Evolutionary conservation across 805 yeast species (phyloP), one percentile per base, ranked within the genome.

Genomic region (Yarrowia deformans): DNA sequence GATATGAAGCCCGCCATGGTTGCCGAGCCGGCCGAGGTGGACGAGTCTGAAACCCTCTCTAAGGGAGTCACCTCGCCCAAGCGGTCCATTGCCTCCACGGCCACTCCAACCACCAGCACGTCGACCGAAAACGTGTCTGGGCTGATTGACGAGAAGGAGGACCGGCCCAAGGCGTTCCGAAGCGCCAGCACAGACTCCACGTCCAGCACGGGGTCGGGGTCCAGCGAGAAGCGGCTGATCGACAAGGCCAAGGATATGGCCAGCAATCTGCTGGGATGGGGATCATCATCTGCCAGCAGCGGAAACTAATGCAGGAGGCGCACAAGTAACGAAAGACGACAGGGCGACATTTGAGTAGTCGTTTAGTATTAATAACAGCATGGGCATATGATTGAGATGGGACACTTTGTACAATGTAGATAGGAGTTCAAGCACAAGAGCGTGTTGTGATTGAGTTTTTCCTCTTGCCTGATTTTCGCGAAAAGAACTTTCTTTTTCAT

Each of bases 231-330:
- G 16, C 55, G 56, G 48, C 29, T 63, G 37, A 19, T 63, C 18
- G 68, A 63, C 68, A 63, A 63, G 56, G 68, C 68, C 39, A 48
- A 49, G 39, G 48, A 49, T 40, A 63, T 63, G 56, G 68, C 68
- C 37, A 48, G 48, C 23, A 63, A 49, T 23, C 29, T 63, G 18
- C 48, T 34, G 68, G 68, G 68, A 8, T 63, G 68, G 68, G 56
- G 56, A 48, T 23, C 35, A 18, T n/a, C n/a, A n/a, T n/a, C n/a
- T n/a, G 50, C 45, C 40, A 58, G 40, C 43, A 55, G 48, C 18
- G 50, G 66, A 19, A 58, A 45, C 34, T 34, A 58, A 32, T 29
- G 56, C 23, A 14, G 29, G 18, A 18, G 48, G n/a, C n/a, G n/a
- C n/a, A n/a, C n/a, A 45, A 6, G 29, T 29, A 45, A 45, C 49